Evolutionary conservation across 768 basidiomycete species (phyloP), one percentile per base, ranked within the genome.

Genomic region (Mycena maculata): DNA sequence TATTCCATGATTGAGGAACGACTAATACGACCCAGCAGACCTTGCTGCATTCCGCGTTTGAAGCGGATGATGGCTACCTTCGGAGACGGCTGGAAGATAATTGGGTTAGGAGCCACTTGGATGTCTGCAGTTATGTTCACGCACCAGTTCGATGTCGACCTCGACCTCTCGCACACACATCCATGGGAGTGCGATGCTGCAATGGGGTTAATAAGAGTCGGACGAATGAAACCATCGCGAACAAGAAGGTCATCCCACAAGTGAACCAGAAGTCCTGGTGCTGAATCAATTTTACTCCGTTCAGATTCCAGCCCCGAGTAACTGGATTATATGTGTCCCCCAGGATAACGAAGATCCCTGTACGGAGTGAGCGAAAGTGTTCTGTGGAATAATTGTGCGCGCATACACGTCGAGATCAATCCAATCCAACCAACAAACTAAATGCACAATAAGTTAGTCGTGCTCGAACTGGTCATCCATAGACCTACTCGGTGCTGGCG

Each of bases 11-110:
- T 83, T 33, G 89, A 84, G 22, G 87, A 87, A 38, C 91, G 90
- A 67, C 90, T 90, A 79, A 93, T 85, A 60, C 92, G 87, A 23
- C 88, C 88, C 36, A 93, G 82, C 30, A 94, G 82, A 62, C 92
- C 92, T 75, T 93, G 92, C 74, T 93, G 92, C 91, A 94, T 93
- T 55, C 92, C 92, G 72, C 92, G 88, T 76, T 88, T 83, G 79
- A 94, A 93, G 33, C 91, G 90, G 72, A 94, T 82, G 66, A 94
- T 84, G 8, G 91, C 92, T 9, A 92, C 92, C 75, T 93, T 93
- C 20, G 88, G 83, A 18, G 92, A 93, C 30, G 92, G 92, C 91
- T 93, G 71, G 44, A 58, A 50, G 31, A 50, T 62, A 60, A 63
- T 53, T 42, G 67, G 55, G 31, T 56, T 68, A 50, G 63, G 48